phyloP scores from a whole-genome alignment of 106 monocot genomes.

The Acorus calamus region DNA sequence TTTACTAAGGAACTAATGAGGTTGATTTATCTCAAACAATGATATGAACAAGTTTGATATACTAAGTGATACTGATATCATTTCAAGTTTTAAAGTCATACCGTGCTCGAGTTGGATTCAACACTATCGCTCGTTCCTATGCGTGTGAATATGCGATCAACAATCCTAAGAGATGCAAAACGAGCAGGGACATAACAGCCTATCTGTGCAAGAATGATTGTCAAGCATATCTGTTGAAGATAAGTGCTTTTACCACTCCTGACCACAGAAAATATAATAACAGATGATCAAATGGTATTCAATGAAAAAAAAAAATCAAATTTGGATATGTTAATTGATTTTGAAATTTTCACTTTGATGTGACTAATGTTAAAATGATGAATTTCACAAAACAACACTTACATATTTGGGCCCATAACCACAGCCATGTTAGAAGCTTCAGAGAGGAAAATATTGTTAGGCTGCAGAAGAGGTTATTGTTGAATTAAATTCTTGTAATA shows the following conservation, averaged over 20 bases:
- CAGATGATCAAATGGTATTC: background rate
- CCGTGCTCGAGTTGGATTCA: constrained; percentile 93
- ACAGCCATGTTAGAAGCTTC: constrained; percentile 94
- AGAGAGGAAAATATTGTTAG: constrained; percentile 92
- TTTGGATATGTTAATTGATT: no score
- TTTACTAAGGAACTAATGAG: no score
- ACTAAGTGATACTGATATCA: background rate
- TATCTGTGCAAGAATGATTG: constrained; percentile 89
- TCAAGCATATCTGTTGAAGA: constrained; percentile 89
- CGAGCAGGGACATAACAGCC: constrained; percentile 94
- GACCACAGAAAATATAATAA: constrained; percentile 12
- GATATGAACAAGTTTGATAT: background rate
- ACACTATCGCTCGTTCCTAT: constrained; percentile 78
- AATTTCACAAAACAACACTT: constrained; percentile 7
- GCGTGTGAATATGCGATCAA: constrained; percentile 94
- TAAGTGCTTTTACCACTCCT: constrained; percentile 99
- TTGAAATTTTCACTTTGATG: background rate
- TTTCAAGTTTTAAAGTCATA: constrained; percentile 8
- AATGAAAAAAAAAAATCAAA: background rate
- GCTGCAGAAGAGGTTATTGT: constrained; percentile 42
- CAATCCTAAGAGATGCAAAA: constrained; percentile 84
- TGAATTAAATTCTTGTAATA: constrained; percentile 1
- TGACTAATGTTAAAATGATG: background rate
- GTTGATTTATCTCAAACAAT: no score
- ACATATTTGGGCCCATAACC: constrained; percentile 99